Conservation (phyloP, 371 early-diverging fungal species). For the Batkoa obscura region DNA sequence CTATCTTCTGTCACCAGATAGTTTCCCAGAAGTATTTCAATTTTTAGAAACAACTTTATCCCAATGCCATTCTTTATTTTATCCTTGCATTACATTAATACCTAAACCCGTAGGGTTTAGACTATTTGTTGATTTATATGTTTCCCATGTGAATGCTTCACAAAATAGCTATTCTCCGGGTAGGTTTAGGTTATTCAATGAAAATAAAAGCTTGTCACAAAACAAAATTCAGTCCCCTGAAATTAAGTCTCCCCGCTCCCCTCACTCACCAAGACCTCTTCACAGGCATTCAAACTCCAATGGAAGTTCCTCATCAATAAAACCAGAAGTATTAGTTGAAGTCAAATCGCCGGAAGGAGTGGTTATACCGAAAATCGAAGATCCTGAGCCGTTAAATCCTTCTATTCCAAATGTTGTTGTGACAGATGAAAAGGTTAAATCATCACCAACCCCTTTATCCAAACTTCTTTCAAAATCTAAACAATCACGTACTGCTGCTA, state of each 20-base stretch:
- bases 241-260: neutral
- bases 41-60: neutral
- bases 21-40: neutral
- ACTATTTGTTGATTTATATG: neutral
- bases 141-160: neutral
- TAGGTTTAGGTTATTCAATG: neutral
- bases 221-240: neutral
- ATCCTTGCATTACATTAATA: conserved; percentile 1
- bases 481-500: neutral
- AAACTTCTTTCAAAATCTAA: conserved; percentile 4
- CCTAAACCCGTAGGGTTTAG: conserved; percentile 6
- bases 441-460: conserved; percentile 5
- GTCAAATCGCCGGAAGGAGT: neutral
- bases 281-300: too few species aligned
- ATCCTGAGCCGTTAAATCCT: neutral
- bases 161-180: neutral
- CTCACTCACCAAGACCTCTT: neutral
- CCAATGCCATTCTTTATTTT: conserved; percentile 1
- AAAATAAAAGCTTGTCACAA: neutral
- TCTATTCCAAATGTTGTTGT: neutral
- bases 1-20: neutral
- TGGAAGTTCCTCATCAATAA: too few species aligned
- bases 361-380: neutral
- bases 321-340: neutral
- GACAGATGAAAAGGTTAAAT: neutral